These are phyloP conservation scores for Ajuga reptans DNA, from an alignment of 305 asterid genomes.

Conservation along the genomic window DNA sequence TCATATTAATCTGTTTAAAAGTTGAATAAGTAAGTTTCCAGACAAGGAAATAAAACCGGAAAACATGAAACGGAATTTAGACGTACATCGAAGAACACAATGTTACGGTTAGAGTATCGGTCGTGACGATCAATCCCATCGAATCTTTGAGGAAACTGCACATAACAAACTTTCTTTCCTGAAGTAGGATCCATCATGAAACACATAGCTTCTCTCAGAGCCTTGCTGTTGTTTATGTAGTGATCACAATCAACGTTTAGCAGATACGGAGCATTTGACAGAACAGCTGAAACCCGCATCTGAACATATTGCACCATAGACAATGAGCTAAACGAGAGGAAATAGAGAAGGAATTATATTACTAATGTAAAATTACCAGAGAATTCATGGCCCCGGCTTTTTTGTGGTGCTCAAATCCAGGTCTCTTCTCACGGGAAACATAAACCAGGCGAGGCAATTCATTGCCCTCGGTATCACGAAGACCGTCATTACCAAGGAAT, in stretches of 20 bases:
- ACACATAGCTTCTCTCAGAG: constrained; percentile 84
- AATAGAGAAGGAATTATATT: not conserved
- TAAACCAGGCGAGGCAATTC: constrained; percentile 58
- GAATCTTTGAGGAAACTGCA: constrained; percentile 83
- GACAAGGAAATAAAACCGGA: not conserved
- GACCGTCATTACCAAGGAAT: constrained; percentile 62
- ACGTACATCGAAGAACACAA: constrained; percentile 84
- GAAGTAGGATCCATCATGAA: constrained; percentile 86
- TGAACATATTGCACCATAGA: constrained; percentile 13
- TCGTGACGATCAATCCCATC: constrained; percentile 81
- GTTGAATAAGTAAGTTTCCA: constrained; percentile 15
- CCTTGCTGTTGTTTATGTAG: constrained; percentile 82
- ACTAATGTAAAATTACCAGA: constrained; percentile 35
- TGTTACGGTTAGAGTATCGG: constrained; percentile 77
- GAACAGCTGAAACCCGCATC: constrained; percentile 80
- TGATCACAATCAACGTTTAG: constrained; percentile 87
- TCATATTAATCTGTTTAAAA: constrained; percentile 68
- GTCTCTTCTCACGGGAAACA: constrained; percentile 84
- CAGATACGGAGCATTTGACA: constrained; percentile 75
- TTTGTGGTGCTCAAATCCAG: constrained; percentile 78
- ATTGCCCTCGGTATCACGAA: constrained; percentile 50
- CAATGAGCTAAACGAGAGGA: not conserved
- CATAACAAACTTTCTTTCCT: constrained; percentile 75
- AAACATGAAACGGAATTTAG: not conserved
- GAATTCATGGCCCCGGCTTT: constrained; percentile 94